Base-by-base conservation (phyloP, 345 rosid genomes). In the Clarkia xantiana region DNA sequence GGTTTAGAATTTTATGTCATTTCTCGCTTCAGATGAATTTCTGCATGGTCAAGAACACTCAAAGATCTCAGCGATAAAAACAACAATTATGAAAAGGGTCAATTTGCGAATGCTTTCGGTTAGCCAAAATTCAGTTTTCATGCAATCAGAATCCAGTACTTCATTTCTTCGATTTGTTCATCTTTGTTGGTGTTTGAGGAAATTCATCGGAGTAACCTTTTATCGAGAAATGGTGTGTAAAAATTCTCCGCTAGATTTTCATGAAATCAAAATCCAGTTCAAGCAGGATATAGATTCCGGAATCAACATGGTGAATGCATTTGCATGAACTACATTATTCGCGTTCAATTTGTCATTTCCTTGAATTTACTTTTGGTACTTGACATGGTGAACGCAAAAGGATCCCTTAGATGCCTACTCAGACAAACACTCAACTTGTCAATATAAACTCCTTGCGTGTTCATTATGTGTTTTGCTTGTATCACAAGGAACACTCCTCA, bases 141-240 rank as follows among this genome's bases (percentile, higher is more conserved):
- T 40, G 13, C 18, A 14, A 6, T 19, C 20, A 18, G n/a, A 25
- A 53, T 7, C 4, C 16, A 13, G 6, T 11, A 15, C 17, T 3
- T 9, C 14, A 14, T 38, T 2, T 52, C 9, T 36, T 9, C 38
- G 18, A 53, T 44, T 47, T 49, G 44, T 47, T 14, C 44, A 48
- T 15, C 14, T 15, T 11, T 7, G 45, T 14, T 43, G 47, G 61
- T 59, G 43, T 53, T 60, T 36, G 75, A 82, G 95, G 80, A 71
- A 65, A 61, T 73, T 38, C 62, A 67, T 60, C 59, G 68, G 53
- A 47, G 55, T 62, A 73, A 74, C 77, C 2, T 79, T 82, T 1
- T 90, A 85, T 75, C 72, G 74, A 68, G 79, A 75, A 23, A 67
- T 89, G 95, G 95, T 89, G 79, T 55, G 80, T 14, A 7, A 18